Conservation (phyloP, 495 filamentous ascomycete genomes). For the Aspergillus heteromorphus region DNA sequence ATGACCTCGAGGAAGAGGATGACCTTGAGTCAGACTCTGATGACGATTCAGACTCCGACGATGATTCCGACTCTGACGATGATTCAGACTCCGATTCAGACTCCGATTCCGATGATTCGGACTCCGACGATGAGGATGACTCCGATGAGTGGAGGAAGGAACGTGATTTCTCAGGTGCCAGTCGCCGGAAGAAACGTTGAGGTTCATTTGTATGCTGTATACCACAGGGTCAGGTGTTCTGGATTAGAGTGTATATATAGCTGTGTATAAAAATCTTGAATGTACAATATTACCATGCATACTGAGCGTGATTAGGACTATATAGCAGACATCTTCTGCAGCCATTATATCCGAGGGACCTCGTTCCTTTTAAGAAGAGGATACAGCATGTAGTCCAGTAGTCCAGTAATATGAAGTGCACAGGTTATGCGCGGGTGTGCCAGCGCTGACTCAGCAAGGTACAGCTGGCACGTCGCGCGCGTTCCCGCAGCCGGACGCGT, state of each 20-base stretch:
- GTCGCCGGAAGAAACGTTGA: background rate
- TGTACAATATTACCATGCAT: background rate
- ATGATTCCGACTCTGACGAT: too few species aligned
- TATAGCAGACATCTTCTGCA: too few species aligned
- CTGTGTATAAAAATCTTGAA: background rate
- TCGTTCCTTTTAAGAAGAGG: too few species aligned
- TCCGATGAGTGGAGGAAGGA: background rate
- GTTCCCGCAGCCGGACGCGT: constrained; percentile 24
- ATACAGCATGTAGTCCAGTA: too few species aligned
- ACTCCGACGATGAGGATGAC: background rate
- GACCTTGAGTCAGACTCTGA: background rate
- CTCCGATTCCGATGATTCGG: background rate
- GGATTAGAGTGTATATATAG: background rate
- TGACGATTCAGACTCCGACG: too few species aligned
- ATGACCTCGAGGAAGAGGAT: too few species aligned
- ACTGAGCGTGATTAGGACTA: background rate
- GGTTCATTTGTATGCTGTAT: background rate
- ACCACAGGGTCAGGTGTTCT: background rate
- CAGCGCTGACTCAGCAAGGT: constrained; percentile 11
- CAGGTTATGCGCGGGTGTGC: too few species aligned
- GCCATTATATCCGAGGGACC: too few species aligned
- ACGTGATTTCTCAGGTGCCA: background rate
- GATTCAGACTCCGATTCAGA: background rate
- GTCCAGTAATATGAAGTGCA: too few species aligned
- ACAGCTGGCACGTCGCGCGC: constrained; percentile 11